Percentiles rank a stretch among this genome's conserved stretches.
These are phyloP conservation scores for Sugiyamaella xylanicola DNA, from an alignment of 1,139 yeast genomes.

Conservation along the genomic window DNA sequence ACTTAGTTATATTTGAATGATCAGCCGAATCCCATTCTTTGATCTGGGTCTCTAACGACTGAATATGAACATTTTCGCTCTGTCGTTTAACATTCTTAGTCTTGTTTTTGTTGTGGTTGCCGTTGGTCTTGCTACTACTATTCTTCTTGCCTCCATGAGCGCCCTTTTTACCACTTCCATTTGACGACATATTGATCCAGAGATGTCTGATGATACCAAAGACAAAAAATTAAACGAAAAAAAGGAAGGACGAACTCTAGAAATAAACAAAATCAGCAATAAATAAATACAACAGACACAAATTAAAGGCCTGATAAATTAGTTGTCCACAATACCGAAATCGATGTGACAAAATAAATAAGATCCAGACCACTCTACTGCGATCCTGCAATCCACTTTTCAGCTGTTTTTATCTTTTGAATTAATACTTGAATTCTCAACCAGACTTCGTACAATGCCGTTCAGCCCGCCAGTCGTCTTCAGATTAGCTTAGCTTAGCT, in stretches of 20 bases:
- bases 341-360: too few species aligned
- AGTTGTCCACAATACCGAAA: too few species aligned
- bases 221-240: neutral
- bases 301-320: neutral
- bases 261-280: neutral
- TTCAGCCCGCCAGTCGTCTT: neutral
- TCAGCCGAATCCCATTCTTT: slow-evolving; percentile 30
- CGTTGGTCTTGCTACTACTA: neutral
- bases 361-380: too few species aligned
- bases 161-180: neutral
- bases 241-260: neutral
- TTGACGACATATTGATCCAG: neutral
- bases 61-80: slow-evolving; percentile 38
- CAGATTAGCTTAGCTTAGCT: neutral
- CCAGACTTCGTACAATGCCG: too few species aligned
- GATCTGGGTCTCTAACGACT: slow-evolving; percentile 30
- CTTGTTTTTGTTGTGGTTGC: slow-evolving; percentile 9
- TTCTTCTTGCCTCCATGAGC: neutral
- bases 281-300: neutral
- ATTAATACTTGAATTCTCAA: too few species aligned
- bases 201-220: neutral
- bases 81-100: slow-evolving; percentile 24
- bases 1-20: slow-evolving; percentile 30
- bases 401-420: too few species aligned
- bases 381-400: too few species aligned